Conservation (phyloP, 345 rosid genomes). For the Hypericum perforatum region DNA sequence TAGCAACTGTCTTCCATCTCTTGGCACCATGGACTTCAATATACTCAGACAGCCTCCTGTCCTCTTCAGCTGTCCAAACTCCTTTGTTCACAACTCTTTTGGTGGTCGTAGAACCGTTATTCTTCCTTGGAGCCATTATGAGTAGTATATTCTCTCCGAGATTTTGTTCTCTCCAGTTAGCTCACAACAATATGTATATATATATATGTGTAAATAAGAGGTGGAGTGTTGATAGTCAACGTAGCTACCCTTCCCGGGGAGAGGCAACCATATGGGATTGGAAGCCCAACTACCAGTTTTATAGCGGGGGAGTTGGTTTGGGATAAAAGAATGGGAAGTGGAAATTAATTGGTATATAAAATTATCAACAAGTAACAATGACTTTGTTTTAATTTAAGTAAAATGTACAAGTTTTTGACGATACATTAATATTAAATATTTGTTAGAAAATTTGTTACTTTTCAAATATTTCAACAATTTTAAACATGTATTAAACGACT, state of each 20-base stretch:
- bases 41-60: slow-evolving; percentile 34
- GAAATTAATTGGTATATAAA: not conserved
- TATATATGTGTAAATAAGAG: too few species aligned
- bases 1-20: slow-evolving; percentile 47
- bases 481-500: too few species aligned
- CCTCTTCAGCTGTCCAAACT: slow-evolving; percentile 59
- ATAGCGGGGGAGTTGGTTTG: not conserved
- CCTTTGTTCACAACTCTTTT: slow-evolving; percentile 38
- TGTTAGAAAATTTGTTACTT: too few species aligned
- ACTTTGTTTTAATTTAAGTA: too few species aligned
- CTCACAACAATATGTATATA: too few species aligned
- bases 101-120: slow-evolving; percentile 8
- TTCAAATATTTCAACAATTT: too few species aligned
- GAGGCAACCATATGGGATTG: not conserved
- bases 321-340: slow-evolving; percentile 5
- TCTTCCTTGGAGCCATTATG: slow-evolving; percentile 31
- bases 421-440: too few species aligned
- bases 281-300: slow-evolving; percentile 27
- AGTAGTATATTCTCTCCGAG: not conserved
- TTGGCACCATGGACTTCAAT: slow-evolving; percentile 46
- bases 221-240: not conserved
- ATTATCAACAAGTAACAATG: too few species aligned
- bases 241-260: slow-evolving; percentile 37
- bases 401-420: too few species aligned
- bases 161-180: not conserved